Conservation (phyloP, 805 yeast genomes). For the Wickerhamiella azyma region DNA sequence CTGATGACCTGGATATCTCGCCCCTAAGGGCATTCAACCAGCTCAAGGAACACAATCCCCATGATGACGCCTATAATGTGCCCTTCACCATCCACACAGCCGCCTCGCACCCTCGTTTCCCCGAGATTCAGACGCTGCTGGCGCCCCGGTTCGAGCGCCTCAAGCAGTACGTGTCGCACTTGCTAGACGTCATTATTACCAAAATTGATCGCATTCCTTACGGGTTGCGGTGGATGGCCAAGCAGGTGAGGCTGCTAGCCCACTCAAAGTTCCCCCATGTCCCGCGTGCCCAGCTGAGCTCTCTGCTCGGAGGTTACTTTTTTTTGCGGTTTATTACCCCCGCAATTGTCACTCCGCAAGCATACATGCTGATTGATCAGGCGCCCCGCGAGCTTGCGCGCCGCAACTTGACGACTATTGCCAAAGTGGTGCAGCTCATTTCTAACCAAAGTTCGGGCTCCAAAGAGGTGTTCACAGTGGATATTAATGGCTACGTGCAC, state of each 20-base stretch:
- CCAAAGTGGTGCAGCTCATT: conserved; percentile 71
- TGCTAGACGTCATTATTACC: conserved; percentile 40
- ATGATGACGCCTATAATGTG: conserved; percentile 14
- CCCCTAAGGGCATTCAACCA: conserved; percentile 25
- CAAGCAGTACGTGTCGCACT: conserved; percentile 17
- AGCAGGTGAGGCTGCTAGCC: conserved; percentile 43
- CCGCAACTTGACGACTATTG: conserved; percentile 61
- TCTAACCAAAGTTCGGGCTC: conserved; percentile 66
- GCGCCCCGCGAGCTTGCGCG: conserved; percentile 32
- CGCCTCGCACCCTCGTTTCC: conserved; percentile 18
- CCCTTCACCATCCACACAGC: conserved; percentile 24
- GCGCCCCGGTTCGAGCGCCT: conserved; percentile 20
- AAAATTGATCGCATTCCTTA: conserved; percentile 50
- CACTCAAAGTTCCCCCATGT: conserved; percentile 52
- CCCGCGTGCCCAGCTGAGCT: conserved; percentile 22
- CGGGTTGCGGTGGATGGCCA: conserved; percentile 60
- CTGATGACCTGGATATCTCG: conserved; percentile 23
- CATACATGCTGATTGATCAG: conserved; percentile 29
- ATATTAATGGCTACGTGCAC: conserved; percentile 20
- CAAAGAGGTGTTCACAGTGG: conserved; percentile 33
- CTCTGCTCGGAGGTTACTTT: conserved; percentile 66
- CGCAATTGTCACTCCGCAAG: conserved; percentile 78
- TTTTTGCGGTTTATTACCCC: conserved; percentile 76
- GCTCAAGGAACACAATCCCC: conserved; percentile 13
- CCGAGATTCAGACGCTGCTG: conserved; percentile 20